A percentile compares a stretch with the other conserved stretches of the same genome.
Conservation (phyloP, 148 eudicot species). For the Camellia japonica region DNA sequence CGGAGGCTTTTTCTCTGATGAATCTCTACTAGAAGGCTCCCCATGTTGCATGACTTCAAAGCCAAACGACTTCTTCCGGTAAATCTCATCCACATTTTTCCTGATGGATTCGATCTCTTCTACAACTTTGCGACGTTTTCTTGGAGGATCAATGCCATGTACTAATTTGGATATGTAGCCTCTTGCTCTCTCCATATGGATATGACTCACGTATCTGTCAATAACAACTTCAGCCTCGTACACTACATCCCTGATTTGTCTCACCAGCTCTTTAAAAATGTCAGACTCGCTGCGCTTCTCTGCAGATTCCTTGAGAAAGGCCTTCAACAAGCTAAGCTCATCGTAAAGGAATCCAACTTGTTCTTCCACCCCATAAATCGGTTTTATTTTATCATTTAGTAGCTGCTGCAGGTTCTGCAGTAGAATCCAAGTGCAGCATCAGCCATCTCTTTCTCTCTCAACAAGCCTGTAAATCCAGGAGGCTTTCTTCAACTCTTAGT, state of each 20-base stretch:
- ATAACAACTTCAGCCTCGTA: conserved; percentile 37
- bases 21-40: conserved; percentile 1
- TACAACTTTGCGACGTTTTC: conserved; percentile 20
- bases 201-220: conserved; percentile 24
- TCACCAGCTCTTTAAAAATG: conserved; percentile 14
- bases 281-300: conserved; percentile 21
- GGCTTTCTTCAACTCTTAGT: too few relatives aligned
- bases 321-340: conserved; percentile 30
- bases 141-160: not conserved
- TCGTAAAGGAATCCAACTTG: conserved; percentile 22
- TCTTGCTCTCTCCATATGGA: conserved; percentile 17
- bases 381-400: conserved; percentile 12
- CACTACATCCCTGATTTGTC: conserved; percentile 25
- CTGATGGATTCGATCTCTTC: conserved; percentile 18
- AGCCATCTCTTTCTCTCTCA: conserved; percentile 23
- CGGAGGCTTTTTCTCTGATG: conserved; percentile 1
- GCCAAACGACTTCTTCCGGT: conserved; percentile 15
- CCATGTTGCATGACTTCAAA: conserved; percentile 12
- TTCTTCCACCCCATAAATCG: conserved; percentile 15
- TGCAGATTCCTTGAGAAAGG: conserved; percentile 24
- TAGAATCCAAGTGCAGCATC: conserved; percentile 29
- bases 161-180: conserved; percentile 1
- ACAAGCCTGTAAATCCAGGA: too few relatives aligned
- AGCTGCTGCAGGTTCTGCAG: conserved; percentile 29
- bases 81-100: conserved; percentile 17